Percentiles rank a stretch among this genome's conserved stretches.
phyloP scores from a whole-genome alignment of 495 filamentous ascomycete genomes.

The Glarea lozoyensis region DNA sequence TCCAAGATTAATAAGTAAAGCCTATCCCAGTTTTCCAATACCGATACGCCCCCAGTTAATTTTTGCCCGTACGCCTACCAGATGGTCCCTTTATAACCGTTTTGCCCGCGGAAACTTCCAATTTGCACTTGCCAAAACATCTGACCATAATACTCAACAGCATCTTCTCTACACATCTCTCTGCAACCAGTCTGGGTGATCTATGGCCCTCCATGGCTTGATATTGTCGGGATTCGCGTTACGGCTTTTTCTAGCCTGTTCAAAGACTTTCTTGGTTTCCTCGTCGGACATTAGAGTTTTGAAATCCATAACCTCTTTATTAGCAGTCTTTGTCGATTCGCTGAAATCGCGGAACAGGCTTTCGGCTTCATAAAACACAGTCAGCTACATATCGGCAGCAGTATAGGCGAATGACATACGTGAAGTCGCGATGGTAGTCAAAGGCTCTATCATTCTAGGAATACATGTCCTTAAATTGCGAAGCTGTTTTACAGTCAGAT shows the following conservation, averaged over 20 bases:
- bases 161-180: constrained; percentile 9
- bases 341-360: constrained; percentile 27
- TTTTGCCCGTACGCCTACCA: too few species aligned
- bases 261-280: constrained; percentile 31
- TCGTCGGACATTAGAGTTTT: constrained; percentile 27
- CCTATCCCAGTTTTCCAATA: too few species aligned
- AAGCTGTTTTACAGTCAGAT: constrained; percentile 21
- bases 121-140: too few species aligned
- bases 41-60: too few species aligned
- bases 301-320: constrained; percentile 35
- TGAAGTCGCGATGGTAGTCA: constrained; percentile 28
- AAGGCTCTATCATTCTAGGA: constrained; percentile 35
- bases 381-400: neutral
- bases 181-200: constrained; percentile 40
- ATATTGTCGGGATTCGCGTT: constrained; percentile 37
- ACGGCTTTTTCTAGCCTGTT: constrained; percentile 33
- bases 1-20: too few species aligned
- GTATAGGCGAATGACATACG: constrained; percentile 21
- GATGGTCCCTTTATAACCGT: too few species aligned
- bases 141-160: too few species aligned
- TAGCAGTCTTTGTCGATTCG: constrained; percentile 27
- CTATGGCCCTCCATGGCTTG: constrained; percentile 37
- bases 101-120: too few species aligned
- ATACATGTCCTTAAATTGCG: constrained; percentile 33
- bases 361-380: constrained; percentile 28